Percentiles rank a stretch among this genome's conserved stretches.
Conservation (phyloP, 2,329 filamentous ascomycete genomes). For the Sporothrix curviconia region DNA sequence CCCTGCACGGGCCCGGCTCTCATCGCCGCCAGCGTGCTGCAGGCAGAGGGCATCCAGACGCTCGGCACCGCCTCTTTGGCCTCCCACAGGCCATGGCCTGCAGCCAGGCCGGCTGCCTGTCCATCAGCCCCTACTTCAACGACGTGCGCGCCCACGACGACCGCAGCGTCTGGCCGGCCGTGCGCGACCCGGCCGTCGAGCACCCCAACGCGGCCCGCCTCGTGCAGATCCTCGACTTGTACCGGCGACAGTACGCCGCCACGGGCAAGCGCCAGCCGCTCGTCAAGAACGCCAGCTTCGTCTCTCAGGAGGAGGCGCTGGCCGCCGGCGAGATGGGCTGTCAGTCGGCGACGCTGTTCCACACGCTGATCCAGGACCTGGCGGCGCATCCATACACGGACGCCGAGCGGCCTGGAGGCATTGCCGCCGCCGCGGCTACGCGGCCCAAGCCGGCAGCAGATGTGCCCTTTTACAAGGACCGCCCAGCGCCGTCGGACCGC, state of each 20-base stretch:
- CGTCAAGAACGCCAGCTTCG: conserved; percentile 41
- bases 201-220: conserved; percentile 42
- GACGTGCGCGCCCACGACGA: conserved; percentile 39
- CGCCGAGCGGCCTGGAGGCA: conserved; percentile 30
- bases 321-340: conserved; percentile 41
- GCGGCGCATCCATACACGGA: conserved; percentile 27
- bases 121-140: conserved; percentile 46
- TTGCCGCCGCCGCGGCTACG: conserved; percentile 19
- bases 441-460: conserved; percentile 30
- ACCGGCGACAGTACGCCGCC: conserved; percentile 37
- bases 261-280: conserved; percentile 43
- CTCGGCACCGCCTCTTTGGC: conserved; percentile 40
- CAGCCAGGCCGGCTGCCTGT: conserved; percentile 41
- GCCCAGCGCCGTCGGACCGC: conserved; percentile 29
- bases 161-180: conserved; percentile 38
- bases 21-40: conserved; percentile 37
- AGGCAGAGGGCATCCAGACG: conserved; percentile 39
- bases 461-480: conserved; percentile 32
- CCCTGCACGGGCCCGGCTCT: conserved; percentile 42
- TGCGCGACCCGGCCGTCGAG: conserved; percentile 39
- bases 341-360: conserved; percentile 39
- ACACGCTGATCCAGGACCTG: conserved; percentile 33
- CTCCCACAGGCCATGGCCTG: conserved; percentile 43
- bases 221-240: conserved; percentile 43
- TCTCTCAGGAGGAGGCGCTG: conserved; percentile 38